A percentile compares a stretch with the other conserved stretches of the same genome.
These are phyloP conservation scores for Crotalaria pallida DNA, from an alignment of 306 rosid species.

Conservation along the genomic window DNA sequence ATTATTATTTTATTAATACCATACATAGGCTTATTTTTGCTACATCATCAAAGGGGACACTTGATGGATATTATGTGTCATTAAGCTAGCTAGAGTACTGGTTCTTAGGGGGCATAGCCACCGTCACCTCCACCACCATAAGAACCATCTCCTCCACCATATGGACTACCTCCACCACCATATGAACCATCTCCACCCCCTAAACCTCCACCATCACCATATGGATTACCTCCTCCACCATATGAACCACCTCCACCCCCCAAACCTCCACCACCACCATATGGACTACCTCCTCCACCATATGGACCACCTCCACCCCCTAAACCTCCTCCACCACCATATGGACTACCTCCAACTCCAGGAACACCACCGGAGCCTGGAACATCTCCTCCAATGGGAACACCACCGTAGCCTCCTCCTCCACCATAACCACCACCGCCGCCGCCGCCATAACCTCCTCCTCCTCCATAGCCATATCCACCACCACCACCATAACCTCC, in stretches of 20 bases:
- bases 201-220: constrained; percentile 16
- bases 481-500: constrained; percentile 38
- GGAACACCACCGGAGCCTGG: background rate
- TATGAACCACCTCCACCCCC: too few relatives aligned
- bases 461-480: constrained; percentile 17
- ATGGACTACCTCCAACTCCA: constrained; percentile 5
- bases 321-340: constrained; percentile 17
- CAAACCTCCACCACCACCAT: constrained; percentile 27
- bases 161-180: too few relatives aligned
- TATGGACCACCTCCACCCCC: constrained; percentile 26
- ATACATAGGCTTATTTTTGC: constrained; percentile 20
- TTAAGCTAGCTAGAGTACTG: background rate
- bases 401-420: constrained; percentile 18
- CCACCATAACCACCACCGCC: background rate
- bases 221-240: constrained; percentile 19
- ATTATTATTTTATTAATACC: background rate
- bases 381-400: constrained; percentile 16
- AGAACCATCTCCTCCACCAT: constrained; percentile 4
- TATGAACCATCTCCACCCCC: too few relatives aligned
- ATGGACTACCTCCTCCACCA: constrained; percentile 12
- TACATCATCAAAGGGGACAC: background rate
- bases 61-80: background rate
- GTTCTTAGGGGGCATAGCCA: constrained; percentile 39
- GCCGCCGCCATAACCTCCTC: background rate
- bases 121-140: constrained; percentile 31